These are phyloP conservation scores for Cladosporium sphaerospermum DNA, from an alignment of 2,329 filamentous ascomycete genomes.

Conservation along the genomic window DNA sequence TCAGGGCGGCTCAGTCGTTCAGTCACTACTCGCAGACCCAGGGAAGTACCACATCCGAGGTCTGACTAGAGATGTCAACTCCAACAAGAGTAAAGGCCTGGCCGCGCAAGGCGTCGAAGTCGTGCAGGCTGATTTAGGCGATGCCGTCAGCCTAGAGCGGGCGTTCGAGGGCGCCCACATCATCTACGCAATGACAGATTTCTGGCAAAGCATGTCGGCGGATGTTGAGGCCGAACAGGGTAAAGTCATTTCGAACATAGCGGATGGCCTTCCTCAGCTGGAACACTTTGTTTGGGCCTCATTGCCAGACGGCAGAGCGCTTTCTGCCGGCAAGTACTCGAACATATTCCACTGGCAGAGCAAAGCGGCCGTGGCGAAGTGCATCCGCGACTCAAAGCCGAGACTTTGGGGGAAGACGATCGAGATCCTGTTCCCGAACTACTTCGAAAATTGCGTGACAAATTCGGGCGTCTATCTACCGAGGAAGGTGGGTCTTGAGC, in stretches of 20 bases:
- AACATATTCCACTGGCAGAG: conserved; percentile 10
- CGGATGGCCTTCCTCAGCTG: not conserved
- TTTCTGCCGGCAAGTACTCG: not conserved
- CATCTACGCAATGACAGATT: conserved; percentile 46
- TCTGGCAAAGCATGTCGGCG: conserved; percentile 10
- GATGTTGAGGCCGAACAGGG: not conserved
- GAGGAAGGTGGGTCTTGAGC: not conserved
- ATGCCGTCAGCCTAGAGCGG: conserved; percentile 38
- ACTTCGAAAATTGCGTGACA: conserved; percentile 8
- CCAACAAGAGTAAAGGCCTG: conserved; percentile 42
- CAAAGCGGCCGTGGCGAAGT: conserved; percentile 6
- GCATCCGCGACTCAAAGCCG: not conserved
- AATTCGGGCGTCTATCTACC: conserved; percentile 1
- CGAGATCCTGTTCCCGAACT: conserved; percentile 7
- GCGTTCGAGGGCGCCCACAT: conserved; percentile 43
- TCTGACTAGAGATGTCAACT: conserved; percentile 47
- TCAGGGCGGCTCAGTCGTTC: conserved; percentile 53
- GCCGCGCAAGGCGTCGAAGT: conserved; percentile 45
- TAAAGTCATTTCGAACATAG: not conserved
- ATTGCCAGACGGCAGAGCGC: conserved; percentile 1
- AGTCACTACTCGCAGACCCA: conserved; percentile 36
- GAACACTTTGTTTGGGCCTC: conserved; percentile 10
- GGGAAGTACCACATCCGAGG: conserved; percentile 48
- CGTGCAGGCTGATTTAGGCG: conserved; percentile 47
- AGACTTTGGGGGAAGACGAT: conserved; percentile 2